Base-by-base conservation (phyloP, 257 asterid genomes). In the Oldenlandia corymbosa region DNA sequence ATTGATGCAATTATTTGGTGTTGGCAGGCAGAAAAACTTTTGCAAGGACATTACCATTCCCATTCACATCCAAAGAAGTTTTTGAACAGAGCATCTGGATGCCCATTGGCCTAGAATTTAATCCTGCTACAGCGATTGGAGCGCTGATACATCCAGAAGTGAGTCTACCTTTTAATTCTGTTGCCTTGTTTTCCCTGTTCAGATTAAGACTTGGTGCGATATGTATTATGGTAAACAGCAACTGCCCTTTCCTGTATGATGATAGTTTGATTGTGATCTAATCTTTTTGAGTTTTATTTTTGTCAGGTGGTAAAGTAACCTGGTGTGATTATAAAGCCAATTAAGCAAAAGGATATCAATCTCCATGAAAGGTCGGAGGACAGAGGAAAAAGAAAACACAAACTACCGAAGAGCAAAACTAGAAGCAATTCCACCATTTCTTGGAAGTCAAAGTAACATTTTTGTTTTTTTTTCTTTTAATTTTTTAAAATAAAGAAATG, bases 81-180 rank as follows among this genome's bases (percentile, higher is more conserved):
- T 90, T 74, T 51, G 96, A 92, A 45, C 92, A 80, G 71, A 90
- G 99, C 70, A 80, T 85, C 30, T 86, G 97, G 56, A 85, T 84
- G 95, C 97, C 99, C 42, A 85, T 92, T 58, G 97, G 97, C 55
- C 99, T 97, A 13, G 97, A 90, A 59, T 89, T 72, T 61, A 85
- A 92, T 78, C 97, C 99, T 16, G 88, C 61, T 26, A 75, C 86
- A 30, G 75, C 94, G 31, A 30, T 79, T 62, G 88, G 87, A 58
- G 94, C 96, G 69, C 95, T 92, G 41, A 89, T 72, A 76, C 91
- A 94, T 24, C 99, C 97, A n/a, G 96, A 82, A 79, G 96, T 92
- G 21, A 47, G 70, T 52, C 34, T 18, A 27, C 37, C 47, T 37
- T 47, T 49, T 5, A 1, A 11, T 41, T 60, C 36, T 67, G 51